Percentiles rank a stretch among this genome's conserved stretches.
Conservation (phyloP, 2,329 filamentous ascomycete genomes). For the Cercospora sp. region DNA sequence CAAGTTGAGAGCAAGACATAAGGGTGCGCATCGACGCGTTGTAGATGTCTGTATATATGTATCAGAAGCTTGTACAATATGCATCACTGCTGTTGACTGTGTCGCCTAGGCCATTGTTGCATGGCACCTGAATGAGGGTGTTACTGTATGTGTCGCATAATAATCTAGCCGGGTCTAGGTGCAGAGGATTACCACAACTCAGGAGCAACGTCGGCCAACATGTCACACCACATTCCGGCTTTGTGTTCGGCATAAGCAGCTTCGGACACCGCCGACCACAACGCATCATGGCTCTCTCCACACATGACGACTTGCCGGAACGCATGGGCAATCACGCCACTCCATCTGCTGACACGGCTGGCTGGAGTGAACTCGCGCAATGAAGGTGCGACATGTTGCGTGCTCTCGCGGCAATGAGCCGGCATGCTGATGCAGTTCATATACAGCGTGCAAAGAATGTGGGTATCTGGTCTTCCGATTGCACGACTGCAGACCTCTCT, state of each 20-base stretch:
- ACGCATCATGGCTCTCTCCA: conserved; percentile 2
- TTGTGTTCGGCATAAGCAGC: neutral
- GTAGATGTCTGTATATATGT: neutral
- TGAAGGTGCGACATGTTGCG: conserved; percentile 1
- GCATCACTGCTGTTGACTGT: neutral
- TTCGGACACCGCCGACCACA: conserved; percentile 4
- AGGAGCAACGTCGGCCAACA: conserved; percentile 13
- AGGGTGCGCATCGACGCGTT: neutral
- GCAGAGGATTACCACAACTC: neutral
- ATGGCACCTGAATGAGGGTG: neutral
- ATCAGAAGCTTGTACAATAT: neutral
- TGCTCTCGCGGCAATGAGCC: conserved; percentile 4
- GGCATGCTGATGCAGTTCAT: conserved; percentile 12
- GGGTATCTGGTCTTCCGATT: conserved; percentile 9
- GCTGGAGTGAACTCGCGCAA: neutral
- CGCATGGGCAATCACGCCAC: conserved; percentile 9
- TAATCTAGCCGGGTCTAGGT: neutral
- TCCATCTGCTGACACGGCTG: conserved; percentile 8
- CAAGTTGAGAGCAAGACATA: neutral
- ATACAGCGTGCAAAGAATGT: conserved; percentile 11
- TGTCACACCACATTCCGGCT: conserved; percentile 15
- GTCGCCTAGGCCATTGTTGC: neutral
- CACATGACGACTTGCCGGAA: conserved; percentile 2
- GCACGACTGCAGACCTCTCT: neutral
- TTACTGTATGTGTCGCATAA: neutral